A percentile compares a stretch with the other conserved stretches of the same genome.
Conservation (phyloP, 305 asterid species). For the Solanum hybrid region DNA sequence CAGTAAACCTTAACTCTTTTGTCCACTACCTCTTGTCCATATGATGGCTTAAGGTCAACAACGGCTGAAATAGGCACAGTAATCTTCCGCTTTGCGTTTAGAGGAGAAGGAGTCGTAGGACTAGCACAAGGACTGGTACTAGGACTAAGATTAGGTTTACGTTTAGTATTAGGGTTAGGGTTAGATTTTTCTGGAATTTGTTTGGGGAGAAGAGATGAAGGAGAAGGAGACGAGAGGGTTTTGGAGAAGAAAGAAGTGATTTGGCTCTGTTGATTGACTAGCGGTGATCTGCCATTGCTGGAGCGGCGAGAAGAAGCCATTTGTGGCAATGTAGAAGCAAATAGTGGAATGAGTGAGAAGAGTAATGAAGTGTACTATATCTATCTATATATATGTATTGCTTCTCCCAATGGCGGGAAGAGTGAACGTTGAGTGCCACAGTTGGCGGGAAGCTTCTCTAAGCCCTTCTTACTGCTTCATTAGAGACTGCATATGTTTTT, state of each 20-base stretch:
- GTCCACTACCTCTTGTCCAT: constrained; percentile 55
- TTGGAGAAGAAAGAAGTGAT: constrained; percentile 72
- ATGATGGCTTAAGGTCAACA: constrained; percentile 18
- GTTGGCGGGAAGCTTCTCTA: constrained; percentile 1
- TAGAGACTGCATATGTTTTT: not conserved
- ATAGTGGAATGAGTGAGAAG: not conserved
- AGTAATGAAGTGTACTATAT: not conserved
- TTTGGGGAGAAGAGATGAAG: constrained; percentile 21
- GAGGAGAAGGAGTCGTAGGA: constrained; percentile 44
- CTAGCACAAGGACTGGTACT: constrained; percentile 23
- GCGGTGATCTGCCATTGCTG: constrained; percentile 85
- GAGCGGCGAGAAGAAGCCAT: constrained; percentile 48
- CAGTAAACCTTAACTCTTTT: constrained; percentile 60
- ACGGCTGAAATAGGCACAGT: constrained; percentile 33
- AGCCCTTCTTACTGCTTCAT: not conserved
- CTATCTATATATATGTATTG: not conserved
- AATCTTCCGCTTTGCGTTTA: constrained; percentile 35
- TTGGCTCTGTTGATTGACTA: constrained; percentile 76
- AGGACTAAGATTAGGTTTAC: constrained; percentile 25
- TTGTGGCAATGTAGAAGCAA: constrained; percentile 4
- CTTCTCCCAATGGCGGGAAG: not conserved
- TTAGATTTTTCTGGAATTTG: constrained; percentile 16
- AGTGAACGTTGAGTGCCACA: not conserved
- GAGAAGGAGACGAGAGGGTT: constrained; percentile 25
- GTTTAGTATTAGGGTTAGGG: constrained; percentile 39